Percentiles rank a stretch among this genome's conserved stretches.
These are phyloP conservation scores for Wickerhamiella qilinensis DNA, from an alignment of 805 yeast species.

Conservation along the genomic window DNA sequence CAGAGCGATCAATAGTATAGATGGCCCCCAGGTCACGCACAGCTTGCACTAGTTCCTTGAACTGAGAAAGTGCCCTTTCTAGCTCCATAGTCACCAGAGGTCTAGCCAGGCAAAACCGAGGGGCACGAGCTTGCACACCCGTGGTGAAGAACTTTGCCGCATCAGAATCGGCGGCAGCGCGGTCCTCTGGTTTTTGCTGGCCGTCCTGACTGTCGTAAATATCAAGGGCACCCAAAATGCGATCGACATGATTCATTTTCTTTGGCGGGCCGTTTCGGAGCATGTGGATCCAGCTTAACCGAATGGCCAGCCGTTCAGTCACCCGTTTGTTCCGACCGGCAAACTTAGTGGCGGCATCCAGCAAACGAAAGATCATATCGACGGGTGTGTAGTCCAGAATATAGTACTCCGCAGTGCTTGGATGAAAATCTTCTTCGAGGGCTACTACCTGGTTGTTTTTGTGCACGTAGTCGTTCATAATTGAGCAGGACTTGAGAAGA, in stretches of 20 bases:
- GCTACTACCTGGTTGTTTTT: slow-evolving; percentile 14
- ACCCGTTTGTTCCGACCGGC: slow-evolving; percentile 30
- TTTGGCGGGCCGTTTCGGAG: slow-evolving; percentile 9
- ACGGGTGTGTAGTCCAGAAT: slow-evolving; percentile 18
- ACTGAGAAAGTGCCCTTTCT: slow-evolving; percentile 12
- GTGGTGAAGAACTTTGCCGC: slow-evolving; percentile 7
- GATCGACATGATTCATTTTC: slow-evolving; percentile 8
- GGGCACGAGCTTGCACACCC: slow-evolving; percentile 16
- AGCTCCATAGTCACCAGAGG: slow-evolving; percentile 9
- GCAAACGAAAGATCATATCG: slow-evolving; percentile 19
- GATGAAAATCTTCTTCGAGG: slow-evolving; percentile 22
- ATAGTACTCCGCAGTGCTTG: slow-evolving; percentile 39
- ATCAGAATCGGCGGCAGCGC: background rate
- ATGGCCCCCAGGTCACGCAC: slow-evolving; percentile 10
- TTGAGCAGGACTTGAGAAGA: slow-evolving; percentile 11
- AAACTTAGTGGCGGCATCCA: slow-evolving; percentile 35
- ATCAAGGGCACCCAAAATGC: slow-evolving; percentile 4
- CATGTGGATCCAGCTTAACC: slow-evolving; percentile 14
- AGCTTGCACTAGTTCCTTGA: slow-evolving; percentile 9
- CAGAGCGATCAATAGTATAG: slow-evolving; percentile 11
- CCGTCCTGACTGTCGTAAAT: background rate
- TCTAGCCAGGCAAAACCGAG: slow-evolving; percentile 14
- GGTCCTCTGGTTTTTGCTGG: no score
- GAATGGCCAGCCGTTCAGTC: slow-evolving; percentile 32
- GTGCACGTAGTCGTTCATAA: slow-evolving; percentile 9